These are phyloP conservation scores for Proliferodiscus dingleyae DNA, from an alignment of 2,329 filamentous ascomycete genomes.

Conservation along the genomic window DNA sequence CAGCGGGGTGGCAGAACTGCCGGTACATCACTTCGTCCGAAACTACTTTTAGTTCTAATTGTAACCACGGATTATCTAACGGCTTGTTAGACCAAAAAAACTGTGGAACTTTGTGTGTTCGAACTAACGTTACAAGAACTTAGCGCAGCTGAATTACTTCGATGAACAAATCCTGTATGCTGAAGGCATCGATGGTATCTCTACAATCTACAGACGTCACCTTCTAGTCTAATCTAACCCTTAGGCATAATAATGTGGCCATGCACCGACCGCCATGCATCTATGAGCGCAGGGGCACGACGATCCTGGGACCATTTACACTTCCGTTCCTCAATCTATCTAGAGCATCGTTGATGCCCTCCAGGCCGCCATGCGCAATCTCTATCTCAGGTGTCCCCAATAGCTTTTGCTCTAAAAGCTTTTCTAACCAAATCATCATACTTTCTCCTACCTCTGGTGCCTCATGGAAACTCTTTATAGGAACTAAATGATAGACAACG, in stretches of 20 bases:
- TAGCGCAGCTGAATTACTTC: no score
- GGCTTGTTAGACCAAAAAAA: no score
- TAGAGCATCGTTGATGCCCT: conserved; percentile 62
- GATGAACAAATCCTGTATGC: no score
- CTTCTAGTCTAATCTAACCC: no score
- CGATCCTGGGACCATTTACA: conserved; percentile 63
- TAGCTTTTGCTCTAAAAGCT: conserved; percentile 49
- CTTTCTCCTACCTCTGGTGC: conserved; percentile 57
- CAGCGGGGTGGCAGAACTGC: no score
- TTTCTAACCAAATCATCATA: conserved; percentile 63
- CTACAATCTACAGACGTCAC: no score
- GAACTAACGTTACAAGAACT: no score
- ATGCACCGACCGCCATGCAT: neutral
- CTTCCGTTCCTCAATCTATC: conserved; percentile 61
- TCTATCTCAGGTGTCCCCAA: conserved; percentile 62
- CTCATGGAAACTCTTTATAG: conserved; percentile 73
- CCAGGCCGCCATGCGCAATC: conserved; percentile 57
- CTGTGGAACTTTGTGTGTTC: no score
- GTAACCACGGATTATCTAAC: no score
- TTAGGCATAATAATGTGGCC: neutral
- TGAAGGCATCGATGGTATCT: no score
- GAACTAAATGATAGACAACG: conserved; percentile 42
- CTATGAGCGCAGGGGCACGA: conserved; percentile 40
- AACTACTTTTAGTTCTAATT: no score
- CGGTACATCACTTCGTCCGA: no score